phyloP scores from a whole-genome alignment of 2,329 filamentous ascomycete species.

The Epicoccum nigrum region DNA sequence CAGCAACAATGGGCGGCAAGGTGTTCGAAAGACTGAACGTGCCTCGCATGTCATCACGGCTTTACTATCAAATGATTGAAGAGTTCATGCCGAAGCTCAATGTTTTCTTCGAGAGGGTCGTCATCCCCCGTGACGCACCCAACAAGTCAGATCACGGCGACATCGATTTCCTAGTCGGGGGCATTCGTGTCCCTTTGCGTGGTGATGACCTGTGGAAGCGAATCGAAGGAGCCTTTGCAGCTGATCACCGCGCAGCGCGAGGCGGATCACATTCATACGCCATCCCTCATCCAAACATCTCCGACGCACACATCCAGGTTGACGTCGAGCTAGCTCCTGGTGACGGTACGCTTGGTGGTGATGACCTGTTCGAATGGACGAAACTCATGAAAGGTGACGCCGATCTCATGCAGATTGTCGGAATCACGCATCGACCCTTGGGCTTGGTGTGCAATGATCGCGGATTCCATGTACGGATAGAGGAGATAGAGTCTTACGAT shows the following conservation, averaged over 20 bases:
- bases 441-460: conserved; percentile 70
- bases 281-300: conserved; percentile 49
- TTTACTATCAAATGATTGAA: conserved; percentile 62
- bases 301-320: conserved; percentile 65
- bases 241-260: conserved; percentile 40
- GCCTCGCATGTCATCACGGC: conserved; percentile 66
- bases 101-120: conserved; percentile 61
- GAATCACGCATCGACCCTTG: conserved; percentile 65
- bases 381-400: conserved; percentile 73
- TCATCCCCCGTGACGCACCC: conserved; percentile 70
- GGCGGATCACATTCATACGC: conserved; percentile 54
- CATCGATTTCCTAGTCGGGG: conserved; percentile 69
- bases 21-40: conserved; percentile 38
- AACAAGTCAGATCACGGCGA: conserved; percentile 73
- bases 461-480: conserved; percentile 69
- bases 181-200: conserved; percentile 22
- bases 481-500: conserved; percentile 68
- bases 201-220: conserved; percentile 26
- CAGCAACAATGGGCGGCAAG: conserved; percentile 69
- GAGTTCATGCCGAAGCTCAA: conserved; percentile 56
- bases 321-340: conserved; percentile 66
- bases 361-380: conserved; percentile 61
- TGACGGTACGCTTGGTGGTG: conserved; percentile 29
- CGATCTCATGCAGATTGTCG: conserved; percentile 72
- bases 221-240: conserved; percentile 54